A percentile compares a stretch with the other conserved stretches of the same genome.
Evolutionary conservation across 2,329 filamentous ascomycete genomes (phyloP).

Genomic region (Phyllosticta citriasiana): DNA sequence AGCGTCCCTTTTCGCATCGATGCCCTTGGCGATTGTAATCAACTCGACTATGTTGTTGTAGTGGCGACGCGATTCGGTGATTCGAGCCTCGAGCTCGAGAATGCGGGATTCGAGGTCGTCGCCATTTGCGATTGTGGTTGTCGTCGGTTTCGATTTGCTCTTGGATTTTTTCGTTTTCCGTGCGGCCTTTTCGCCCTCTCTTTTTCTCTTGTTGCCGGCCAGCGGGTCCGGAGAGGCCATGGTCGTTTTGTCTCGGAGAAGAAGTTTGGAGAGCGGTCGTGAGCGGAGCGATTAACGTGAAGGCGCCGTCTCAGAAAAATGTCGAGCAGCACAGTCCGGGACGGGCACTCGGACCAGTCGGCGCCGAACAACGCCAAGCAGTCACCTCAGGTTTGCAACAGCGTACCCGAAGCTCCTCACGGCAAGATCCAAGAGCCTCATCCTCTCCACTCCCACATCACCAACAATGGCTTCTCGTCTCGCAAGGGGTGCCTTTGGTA

Average conservation of each 20-base stretch:
- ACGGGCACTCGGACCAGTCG: neutral
- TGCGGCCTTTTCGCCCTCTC: conserved; percentile 23
- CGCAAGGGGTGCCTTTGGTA: conserved; percentile 91
- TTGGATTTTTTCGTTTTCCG: conserved; percentile 30
- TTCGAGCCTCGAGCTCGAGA: conserved; percentile 65
- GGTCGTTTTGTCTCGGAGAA: conserved; percentile 23
- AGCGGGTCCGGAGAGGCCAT: conserved; percentile 18
- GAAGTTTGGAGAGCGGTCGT: neutral
- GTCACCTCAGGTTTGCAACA: conserved; percentile 8
- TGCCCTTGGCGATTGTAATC: conserved; percentile 44
- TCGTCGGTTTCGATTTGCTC: conserved; percentile 22
- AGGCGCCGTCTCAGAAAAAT: conserved; percentile 4
- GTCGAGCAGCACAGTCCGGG: neutral
- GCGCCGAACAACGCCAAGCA: conserved; percentile 10
- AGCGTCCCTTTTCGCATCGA: conserved; percentile 31
- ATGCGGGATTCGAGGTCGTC: conserved; percentile 55
- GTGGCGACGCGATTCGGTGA: conserved; percentile 76
- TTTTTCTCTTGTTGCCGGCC: conserved; percentile 35
- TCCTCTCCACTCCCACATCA: conserved; percentile 30
- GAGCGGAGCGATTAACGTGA: neutral
- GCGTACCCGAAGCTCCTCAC: conserved; percentile 15
- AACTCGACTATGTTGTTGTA: conserved; percentile 83
- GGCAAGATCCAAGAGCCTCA: conserved; percentile 20
- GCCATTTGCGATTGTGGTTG: conserved; percentile 15
- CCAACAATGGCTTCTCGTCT: conserved; percentile 94